Base-by-base conservation (phyloP, 805 yeast species). In the Metschnikowia proteae region DNA sequence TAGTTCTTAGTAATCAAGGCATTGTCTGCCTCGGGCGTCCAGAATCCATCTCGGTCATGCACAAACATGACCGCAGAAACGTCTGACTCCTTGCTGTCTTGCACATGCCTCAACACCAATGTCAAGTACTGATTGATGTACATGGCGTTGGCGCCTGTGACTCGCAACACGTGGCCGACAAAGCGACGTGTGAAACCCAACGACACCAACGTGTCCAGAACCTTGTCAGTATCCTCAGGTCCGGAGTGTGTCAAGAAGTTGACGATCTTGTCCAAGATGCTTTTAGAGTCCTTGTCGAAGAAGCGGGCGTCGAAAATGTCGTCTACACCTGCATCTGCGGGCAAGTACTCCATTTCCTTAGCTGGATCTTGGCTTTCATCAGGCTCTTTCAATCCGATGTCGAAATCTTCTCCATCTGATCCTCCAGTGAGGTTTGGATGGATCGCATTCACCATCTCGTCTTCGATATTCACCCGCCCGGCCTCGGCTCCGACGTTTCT, bases 11-110 rank as follows among this genome's bases (percentile, higher is more conserved):
- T 40, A 23, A 31, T 37, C 48, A 57, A 48, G 22, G 52, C 54
- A 10, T 41, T 41, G 46, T 57, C 60, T 44, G 56, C 43, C 33
- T 51, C 52, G 2, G 57, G 56, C 13, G 54, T 55, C 60, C 60
- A 57, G 34, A 53, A 49, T 3, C 60, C 60, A 28, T 51, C 39
- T 8, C 25, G 36, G 39, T 45, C 43, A 8, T 48, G 48, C 2
- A 51, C 35, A 29, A 43, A 51, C 38, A 56, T 42, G 32, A 53
- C 25, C 40, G 47, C 41, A 10, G 43, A 43, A 13, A 50, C 22
- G 13, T 46, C 35, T 13, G 40, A n/a, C 23, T 23, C 37, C 35
- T 36, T 37, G 28, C 32, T 39, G 26, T 38, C 30, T 29, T 48
- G 47, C 26, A 56, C 13, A 2, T 42, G 40, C 5, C 34, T 43